Evolutionary conservation across 116 monocot genomes (phyloP).

Genomic region (Iris pallida): DNA sequence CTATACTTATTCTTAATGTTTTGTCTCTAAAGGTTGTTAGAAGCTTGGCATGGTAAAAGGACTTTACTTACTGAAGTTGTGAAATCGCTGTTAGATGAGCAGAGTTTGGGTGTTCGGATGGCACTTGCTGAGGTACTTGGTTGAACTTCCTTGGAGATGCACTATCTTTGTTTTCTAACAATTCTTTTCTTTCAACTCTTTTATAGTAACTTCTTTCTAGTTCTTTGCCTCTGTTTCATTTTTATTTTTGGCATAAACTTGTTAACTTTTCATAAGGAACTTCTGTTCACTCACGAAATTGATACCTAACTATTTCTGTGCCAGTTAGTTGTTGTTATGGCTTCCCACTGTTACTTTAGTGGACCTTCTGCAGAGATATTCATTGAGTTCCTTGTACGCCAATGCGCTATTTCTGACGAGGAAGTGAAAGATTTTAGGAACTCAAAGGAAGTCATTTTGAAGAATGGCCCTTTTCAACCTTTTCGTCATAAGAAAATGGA

Average conservation of each 20-base stretch:
- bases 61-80: constrained; percentile 63
- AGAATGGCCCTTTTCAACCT: constrained; percentile 38
- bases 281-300: constrained; percentile 2
- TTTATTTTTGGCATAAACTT: neutral
- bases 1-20: constrained; percentile 10
- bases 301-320: constrained; percentile 16
- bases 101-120: constrained; percentile 52
- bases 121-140: constrained; percentile 75
- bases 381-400: constrained; percentile 73
- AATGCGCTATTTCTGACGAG: constrained; percentile 75
- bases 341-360: constrained; percentile 85
- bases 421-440: constrained; percentile 41
- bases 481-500: constrained; percentile 66
- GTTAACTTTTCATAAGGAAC: neutral
- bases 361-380: constrained; percentile 66
- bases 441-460: constrained; percentile 31
- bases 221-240: no score
- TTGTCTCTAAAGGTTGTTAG: constrained; percentile 55
- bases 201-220: neutral
- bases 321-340: constrained; percentile 95
- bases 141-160: neutral
- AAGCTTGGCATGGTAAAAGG: constrained; percentile 83
- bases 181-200: neutral
- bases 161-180: neutral
- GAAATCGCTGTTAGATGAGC: constrained; percentile 62